Evolutionary conservation across 352 stramenopile genomes (phyloP).

Genomic region (Phytophthora melonis): DNA sequence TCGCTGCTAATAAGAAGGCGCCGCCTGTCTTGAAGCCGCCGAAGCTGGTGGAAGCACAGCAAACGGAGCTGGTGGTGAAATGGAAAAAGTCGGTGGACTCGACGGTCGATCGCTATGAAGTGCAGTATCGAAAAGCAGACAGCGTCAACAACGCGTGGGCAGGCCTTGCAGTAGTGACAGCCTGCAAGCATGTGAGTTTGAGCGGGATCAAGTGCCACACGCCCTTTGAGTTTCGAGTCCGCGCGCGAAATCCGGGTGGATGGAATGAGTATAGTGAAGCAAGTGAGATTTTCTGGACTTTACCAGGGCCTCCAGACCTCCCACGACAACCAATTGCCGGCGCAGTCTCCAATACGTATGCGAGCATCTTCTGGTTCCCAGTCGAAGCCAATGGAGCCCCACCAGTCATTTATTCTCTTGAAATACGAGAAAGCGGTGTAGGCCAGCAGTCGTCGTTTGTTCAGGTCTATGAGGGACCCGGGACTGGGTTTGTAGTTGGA

Average conservation of each 20-base stretch:
- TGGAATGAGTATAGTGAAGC: conserved; percentile 73
- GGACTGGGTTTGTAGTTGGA: conserved; percentile 69
- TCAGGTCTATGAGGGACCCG: conserved; percentile 71
- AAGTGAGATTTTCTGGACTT: conserved; percentile 66
- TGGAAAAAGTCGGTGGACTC: conserved; percentile 73
- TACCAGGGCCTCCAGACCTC: conserved; percentile 56
- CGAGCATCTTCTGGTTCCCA: conserved; percentile 77
- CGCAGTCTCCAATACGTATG: conserved; percentile 71
- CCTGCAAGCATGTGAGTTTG: conserved; percentile 55
- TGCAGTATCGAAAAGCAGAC: conserved; percentile 68
- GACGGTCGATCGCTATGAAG: conserved; percentile 78
- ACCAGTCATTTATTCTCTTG: conserved; percentile 69
- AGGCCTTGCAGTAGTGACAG: conserved; percentile 44
- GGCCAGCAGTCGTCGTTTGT: conserved; percentile 41
- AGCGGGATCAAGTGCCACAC: conserved; percentile 60
- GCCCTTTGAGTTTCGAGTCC: conserved; percentile 65
- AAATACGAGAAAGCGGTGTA: conserved; percentile 53
- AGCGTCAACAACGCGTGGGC: conserved; percentile 61
- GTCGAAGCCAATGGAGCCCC: conserved; percentile 65
- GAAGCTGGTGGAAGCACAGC: conserved; percentile 56
- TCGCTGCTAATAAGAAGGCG: conserved; percentile 49
- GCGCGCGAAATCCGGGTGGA: conserved; percentile 67
- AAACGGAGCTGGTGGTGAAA: conserved; percentile 57
- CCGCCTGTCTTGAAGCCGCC: conserved; percentile 51
- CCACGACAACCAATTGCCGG: conserved; percentile 62